Conservation (phyloP, 768 basidiomycete species). For the Suillus tomentosus region DNA sequence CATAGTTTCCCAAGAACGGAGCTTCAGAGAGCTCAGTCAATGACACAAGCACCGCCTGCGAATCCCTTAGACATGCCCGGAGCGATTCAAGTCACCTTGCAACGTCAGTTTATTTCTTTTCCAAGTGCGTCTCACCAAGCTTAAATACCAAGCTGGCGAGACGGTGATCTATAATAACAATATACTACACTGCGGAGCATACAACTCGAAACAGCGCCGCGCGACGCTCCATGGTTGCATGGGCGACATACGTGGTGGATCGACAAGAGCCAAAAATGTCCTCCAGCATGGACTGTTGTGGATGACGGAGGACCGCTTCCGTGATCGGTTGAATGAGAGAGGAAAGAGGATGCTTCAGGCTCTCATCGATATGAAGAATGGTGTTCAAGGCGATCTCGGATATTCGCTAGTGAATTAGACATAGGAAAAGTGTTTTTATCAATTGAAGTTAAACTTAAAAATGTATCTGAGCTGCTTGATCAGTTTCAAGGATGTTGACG, state of each 20-base stretch:
- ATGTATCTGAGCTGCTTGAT: neutral
- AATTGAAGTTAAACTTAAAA: neutral
- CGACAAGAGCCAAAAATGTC: conserved; percentile 65
- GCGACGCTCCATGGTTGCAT: conserved; percentile 73
- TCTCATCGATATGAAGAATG: conserved; percentile 55
- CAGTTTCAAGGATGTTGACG: neutral
- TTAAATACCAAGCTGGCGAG: conserved; percentile 53
- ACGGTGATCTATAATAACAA: conserved; percentile 83
- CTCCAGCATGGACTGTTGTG: conserved; percentile 74
- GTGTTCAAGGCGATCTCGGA: conserved; percentile 43
- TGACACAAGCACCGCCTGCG: conserved; percentile 47
- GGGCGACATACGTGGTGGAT: conserved; percentile 63
- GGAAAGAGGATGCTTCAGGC: conserved; percentile 60
- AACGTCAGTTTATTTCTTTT: conserved; percentile 41
- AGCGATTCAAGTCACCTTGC: conserved; percentile 51
- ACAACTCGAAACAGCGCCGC: conserved; percentile 49
- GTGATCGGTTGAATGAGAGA: conserved; percentile 42
- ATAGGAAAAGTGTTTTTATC: neutral
- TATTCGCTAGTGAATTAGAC: conserved; percentile 41
- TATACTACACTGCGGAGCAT: conserved; percentile 73
- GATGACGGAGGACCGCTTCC: conserved; percentile 61
- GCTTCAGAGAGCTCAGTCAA: conserved; percentile 59
- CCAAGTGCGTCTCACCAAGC: neutral
- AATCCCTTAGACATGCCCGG: conserved; percentile 75
- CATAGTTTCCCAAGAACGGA: conserved; percentile 59